phyloP scores from a whole-genome alignment of 306 rosid species.

The Pyrus communis region DNA sequence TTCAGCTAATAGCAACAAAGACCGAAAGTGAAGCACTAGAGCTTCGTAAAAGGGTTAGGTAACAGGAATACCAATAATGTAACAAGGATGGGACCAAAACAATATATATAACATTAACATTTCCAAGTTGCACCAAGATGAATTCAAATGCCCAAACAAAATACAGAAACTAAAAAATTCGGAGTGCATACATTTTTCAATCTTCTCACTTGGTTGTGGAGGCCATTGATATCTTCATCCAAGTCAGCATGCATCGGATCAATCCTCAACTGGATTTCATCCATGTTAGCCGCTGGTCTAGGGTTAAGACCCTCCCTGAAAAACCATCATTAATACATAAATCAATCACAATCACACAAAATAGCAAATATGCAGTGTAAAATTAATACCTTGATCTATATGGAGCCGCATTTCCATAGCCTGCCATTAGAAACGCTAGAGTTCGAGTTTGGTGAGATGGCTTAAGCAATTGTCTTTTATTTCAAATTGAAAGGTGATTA shows the following conservation, averaged over 20 bases:
- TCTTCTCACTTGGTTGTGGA: constrained; percentile 72
- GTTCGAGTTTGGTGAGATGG: neutral
- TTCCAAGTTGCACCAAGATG: neutral
- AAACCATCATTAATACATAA: neutral
- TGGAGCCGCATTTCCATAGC: constrained; percentile 52
- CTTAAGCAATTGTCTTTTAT: neutral
- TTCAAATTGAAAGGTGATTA: neutral
- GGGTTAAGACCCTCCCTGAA: constrained; percentile 83
- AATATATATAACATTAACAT: neutral
- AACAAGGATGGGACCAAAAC: neutral
- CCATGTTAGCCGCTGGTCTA: constrained; percentile 51
- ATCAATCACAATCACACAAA: neutral
- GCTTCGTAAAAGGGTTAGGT: neutral
- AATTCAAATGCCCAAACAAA: neutral
- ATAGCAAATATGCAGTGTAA: neutral
- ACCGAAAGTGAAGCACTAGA: neutral
- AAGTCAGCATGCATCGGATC: constrained; percentile 68
- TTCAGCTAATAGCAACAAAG: neutral
- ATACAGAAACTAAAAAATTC: neutral
- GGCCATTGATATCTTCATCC: constrained; percentile 77
- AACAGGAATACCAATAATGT: neutral
- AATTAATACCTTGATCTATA: constrained; percentile 55
- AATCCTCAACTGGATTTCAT: constrained; percentile 82
- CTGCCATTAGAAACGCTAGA: constrained; percentile 40
- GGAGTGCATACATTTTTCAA: constrained; percentile 54